Conservation (phyloP, 805 yeast genomes). For the Candida ascalaphidarum region DNA sequence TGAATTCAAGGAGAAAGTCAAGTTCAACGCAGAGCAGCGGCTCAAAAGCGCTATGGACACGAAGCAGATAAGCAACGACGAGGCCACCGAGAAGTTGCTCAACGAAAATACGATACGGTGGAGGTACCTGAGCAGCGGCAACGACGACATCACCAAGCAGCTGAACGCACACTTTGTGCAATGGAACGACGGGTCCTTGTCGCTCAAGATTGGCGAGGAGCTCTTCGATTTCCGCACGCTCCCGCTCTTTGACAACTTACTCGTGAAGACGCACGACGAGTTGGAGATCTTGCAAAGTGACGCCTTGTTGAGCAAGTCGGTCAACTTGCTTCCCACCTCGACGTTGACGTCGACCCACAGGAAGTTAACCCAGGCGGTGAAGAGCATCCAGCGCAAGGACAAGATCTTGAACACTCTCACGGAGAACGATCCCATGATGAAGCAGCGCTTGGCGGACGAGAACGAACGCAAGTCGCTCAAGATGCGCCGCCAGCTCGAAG, state of each 20-base stretch:
- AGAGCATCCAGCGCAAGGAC: constrained; percentile 38
- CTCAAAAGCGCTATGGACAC: constrained; percentile 18
- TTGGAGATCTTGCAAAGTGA: constrained; percentile 67
- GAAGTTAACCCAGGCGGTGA: constrained; percentile 65
- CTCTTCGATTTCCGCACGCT: constrained; percentile 68
- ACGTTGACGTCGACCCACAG: constrained; percentile 80
- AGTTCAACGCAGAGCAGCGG: constrained; percentile 26
- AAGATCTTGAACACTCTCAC: constrained; percentile 46
- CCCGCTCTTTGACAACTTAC: constrained; percentile 59
- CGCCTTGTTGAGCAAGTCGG: constrained; percentile 51
- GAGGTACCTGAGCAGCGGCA: constrained; percentile 77
- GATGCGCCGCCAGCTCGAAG: constrained; percentile 59
- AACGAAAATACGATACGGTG: constrained; percentile 88
- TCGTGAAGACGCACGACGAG: constrained; percentile 63
- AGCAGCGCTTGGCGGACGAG: constrained; percentile 59
- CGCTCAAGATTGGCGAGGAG: constrained; percentile 82
- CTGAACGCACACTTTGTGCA: constrained; percentile 84
- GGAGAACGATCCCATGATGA: constrained; percentile 61
- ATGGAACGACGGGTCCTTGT: constrained; percentile 90
- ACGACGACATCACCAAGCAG: constrained; percentile 69
- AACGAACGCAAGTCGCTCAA: constrained; percentile 49
- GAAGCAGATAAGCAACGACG: constrained; percentile 37
- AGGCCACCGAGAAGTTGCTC: constrained; percentile 52
- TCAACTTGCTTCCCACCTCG: constrained; percentile 83
- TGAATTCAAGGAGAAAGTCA: constrained; percentile 45